These are phyloP conservation scores for Aureobasidium leucospermi DNA, from an alignment of 2,329 filamentous ascomycete genomes.

Conservation along the genomic window DNA sequence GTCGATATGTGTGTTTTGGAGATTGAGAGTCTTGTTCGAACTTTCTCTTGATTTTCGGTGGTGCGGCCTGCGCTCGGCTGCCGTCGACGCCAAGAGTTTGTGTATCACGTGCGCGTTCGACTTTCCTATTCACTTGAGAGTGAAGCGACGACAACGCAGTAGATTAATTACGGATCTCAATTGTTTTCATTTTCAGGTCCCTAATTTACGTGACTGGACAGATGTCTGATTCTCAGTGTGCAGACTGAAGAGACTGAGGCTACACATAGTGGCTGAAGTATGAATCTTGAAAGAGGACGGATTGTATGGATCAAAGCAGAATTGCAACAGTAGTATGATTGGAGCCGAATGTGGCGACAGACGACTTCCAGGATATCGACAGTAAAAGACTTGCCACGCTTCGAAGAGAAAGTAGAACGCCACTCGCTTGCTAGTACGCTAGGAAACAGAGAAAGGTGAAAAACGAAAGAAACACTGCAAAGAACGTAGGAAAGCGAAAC, in stretches of 20 bases:
- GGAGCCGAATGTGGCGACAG: not conserved
- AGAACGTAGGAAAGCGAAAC: not conserved
- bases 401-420: not conserved
- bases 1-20: constrained; percentile 15
- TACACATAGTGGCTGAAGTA: too few species aligned
- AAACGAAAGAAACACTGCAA: not conserved
- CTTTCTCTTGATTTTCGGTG: not conserved
- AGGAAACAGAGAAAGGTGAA: not conserved
- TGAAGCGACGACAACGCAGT: too few species aligned
- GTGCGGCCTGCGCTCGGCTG: not conserved
- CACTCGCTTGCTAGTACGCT: constrained; percentile 14
- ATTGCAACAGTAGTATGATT: not conserved
- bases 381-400: constrained; percentile 2
- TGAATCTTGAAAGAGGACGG: not conserved
- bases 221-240: too few species aligned
- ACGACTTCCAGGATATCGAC: not conserved
- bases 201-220: too few species aligned
- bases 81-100: not conserved
- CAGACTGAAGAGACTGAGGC: too few species aligned
- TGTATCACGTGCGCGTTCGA: not conserved
- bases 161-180: too few species aligned
- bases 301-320: not conserved
- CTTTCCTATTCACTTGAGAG: not conserved
- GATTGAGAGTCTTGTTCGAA: not conserved
- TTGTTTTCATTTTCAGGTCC: too few species aligned